Evolutionary conservation across 106 monocot species (phyloP), one percentile per base, ranked within the genome.

Genomic region (Dioscorea zingiberensis): DNA sequence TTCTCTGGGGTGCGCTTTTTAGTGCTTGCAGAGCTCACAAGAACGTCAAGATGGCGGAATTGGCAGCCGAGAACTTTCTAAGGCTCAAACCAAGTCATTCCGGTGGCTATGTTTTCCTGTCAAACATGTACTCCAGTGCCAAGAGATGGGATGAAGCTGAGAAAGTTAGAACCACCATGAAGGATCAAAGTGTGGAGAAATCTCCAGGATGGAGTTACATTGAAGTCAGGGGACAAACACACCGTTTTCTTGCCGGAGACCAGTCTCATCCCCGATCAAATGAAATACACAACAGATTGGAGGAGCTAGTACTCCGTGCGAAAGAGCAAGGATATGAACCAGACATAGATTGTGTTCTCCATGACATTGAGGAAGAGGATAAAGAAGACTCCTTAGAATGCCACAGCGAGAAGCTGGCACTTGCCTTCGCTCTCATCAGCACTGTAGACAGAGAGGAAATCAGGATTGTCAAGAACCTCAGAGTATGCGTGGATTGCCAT

Each of bases 281-380:
- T 6, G 38, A 2, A 2, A 38, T 38, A 38, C 38, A 38, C 38
- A 38, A 38, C 38, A 38, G 38, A 38, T 38, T 38, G 4, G 38
- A 38, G 38, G 38, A 38, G 38, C 10, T 88, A 13, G 47, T 53
- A 28, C 48, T 55, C 25, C 59, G 60, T 15, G 68, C 84, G 44
- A 84, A 64, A 30, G 30, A 58, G 27, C 11, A 58, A 17, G 87
- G 87, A 1, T 84, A 88, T 27, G 25, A 30, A 17, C 75, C 84
- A 2, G 60, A 71, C 18, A 88, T 75, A 21, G 78, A 84, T n/a
- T 84, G 69, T 49, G 84, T 78, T 56, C 58, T 88, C 47, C 77
- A 81, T 69, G 80, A 88, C 48, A 73, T 84, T 11, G 80, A 84
- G 55, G 88, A 81, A 65, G 81, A 84, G 59, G 84, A 84, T 59